phyloP scores from a whole-genome alignment of 2,329 filamentous ascomycete genomes.

The Fonsecaea erecta region DNA sequence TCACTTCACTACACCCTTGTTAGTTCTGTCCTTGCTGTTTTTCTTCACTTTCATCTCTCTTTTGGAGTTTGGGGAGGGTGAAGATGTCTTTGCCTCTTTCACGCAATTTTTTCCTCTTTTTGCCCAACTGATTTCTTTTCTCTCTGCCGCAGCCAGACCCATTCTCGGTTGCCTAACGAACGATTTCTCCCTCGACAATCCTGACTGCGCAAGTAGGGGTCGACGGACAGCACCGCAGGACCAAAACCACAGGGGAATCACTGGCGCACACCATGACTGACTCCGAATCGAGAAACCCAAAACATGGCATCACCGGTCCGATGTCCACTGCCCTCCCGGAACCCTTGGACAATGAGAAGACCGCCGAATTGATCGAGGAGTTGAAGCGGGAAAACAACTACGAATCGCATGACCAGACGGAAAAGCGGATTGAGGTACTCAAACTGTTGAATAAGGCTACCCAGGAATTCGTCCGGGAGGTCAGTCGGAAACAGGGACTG shows the following conservation, averaged over 20 bases:
- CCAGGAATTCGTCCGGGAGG: slow-evolving; percentile 82
- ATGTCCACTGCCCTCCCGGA: slow-evolving; percentile 80
- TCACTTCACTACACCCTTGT: slow-evolving; percentile 13
- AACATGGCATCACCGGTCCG: slow-evolving; percentile 80
- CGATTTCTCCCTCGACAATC: not conserved
- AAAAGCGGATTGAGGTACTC: slow-evolving; percentile 76
- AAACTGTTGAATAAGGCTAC: slow-evolving; percentile 77
- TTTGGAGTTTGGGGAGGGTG: slow-evolving; percentile 34
- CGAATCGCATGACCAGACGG: slow-evolving; percentile 79
- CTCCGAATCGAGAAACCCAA: slow-evolving; percentile 39
- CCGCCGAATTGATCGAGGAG: slow-evolving; percentile 79
- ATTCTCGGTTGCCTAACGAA: slow-evolving; percentile 3
- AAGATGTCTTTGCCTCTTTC: slow-evolving; percentile 30
- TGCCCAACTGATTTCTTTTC: slow-evolving; percentile 19
- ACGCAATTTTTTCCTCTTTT: slow-evolving; percentile 20
- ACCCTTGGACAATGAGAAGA: slow-evolving; percentile 74
- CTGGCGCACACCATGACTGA: slow-evolving; percentile 22
- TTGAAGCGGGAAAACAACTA: slow-evolving; percentile 90
- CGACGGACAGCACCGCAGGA: not conserved
- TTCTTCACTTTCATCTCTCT: slow-evolving; percentile 30
- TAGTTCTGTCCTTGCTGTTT: slow-evolving; percentile 24
- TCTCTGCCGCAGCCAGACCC: not conserved
- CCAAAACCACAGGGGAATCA: too few species aligned
- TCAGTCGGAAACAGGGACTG: slow-evolving; percentile 73
- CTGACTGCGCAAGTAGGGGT: not conserved